Conservation (phyloP, 257 asterid species). For the Nicotiana benthamiana region DNA sequence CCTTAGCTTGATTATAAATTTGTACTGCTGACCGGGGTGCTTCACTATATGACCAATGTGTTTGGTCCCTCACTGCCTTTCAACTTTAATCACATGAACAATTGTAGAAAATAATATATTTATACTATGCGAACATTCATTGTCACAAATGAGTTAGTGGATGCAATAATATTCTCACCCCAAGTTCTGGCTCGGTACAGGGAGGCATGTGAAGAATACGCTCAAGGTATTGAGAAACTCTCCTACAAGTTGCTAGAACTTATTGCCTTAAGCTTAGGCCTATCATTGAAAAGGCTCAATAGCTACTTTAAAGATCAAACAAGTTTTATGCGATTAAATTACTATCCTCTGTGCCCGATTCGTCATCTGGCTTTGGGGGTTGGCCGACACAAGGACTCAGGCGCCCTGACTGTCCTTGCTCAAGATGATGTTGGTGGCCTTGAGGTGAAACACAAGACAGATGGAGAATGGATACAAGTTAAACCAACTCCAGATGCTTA, state of each 20-base stretch:
- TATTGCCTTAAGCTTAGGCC: conserved; percentile 49
- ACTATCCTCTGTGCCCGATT: conserved; percentile 59
- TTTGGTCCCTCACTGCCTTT: no score
- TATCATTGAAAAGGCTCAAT: conserved; percentile 27
- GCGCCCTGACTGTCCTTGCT: conserved; percentile 51
- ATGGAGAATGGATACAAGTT: conserved; percentile 72
- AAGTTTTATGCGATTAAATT: conserved; percentile 57
- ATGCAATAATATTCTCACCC: no score
- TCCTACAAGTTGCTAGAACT: conserved; percentile 38
- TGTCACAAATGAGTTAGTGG: no score
- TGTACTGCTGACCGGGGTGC: no score
- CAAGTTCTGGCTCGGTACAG: conserved; percentile 16
- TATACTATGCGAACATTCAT: no score
- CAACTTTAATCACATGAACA: no score
- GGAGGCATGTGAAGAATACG: conserved; percentile 45
- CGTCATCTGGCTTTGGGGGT: conserved; percentile 65
- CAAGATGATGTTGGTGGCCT: conserved; percentile 77
- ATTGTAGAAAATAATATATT: no score
- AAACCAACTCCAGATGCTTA: conserved; percentile 59
- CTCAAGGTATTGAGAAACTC: conserved; percentile 38
- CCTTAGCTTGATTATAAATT: no score
- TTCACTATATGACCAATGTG: no score
- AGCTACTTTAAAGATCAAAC: conserved; percentile 44
- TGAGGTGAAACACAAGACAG: conserved; percentile 55
- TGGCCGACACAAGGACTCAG: conserved; percentile 59